These are phyloP conservation scores for Dentipellis sp. DNA, from an alignment of 768 basidiomycete species.

Conservation along the genomic window DNA sequence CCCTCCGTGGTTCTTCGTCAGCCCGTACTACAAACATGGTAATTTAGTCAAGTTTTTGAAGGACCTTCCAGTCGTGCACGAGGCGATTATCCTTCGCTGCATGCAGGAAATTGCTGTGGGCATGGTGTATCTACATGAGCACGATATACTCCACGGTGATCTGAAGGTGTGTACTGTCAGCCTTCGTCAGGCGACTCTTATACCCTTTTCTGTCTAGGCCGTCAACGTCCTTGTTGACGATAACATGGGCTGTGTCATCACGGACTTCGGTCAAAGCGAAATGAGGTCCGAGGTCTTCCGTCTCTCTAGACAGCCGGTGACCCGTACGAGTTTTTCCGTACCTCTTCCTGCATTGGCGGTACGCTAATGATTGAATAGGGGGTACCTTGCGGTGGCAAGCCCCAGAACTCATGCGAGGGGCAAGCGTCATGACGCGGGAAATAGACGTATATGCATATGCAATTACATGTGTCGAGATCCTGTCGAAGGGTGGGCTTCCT, in stretches of 20 bases:
- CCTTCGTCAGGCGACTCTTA: neutral
- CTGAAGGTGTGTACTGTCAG: conserved; percentile 56
- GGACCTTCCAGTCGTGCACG: conserved; percentile 19
- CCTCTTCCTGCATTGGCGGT: neutral
- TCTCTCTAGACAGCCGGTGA: conserved; percentile 36
- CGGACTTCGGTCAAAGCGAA: conserved; percentile 79
- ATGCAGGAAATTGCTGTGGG: conserved; percentile 71
- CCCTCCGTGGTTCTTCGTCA: conserved; percentile 61
- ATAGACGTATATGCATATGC: conserved; percentile 66
- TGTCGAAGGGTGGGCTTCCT: conserved; percentile 57
- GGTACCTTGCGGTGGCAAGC: conserved; percentile 59
- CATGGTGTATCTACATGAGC: conserved; percentile 70
- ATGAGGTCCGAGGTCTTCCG: conserved; percentile 65
- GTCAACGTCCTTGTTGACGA: conserved; percentile 74
- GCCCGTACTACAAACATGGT: conserved; percentile 48
- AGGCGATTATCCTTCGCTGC: conserved; percentile 43
- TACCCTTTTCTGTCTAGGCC: conserved; percentile 28
- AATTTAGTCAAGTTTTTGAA: conserved; percentile 53
- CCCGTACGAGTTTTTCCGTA: conserved; percentile 24
- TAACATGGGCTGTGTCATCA: conserved; percentile 55
- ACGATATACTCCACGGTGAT: conserved; percentile 70
- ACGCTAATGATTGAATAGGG: conserved; percentile 25
- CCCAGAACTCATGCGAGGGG: conserved; percentile 51
- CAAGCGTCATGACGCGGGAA: conserved; percentile 36
- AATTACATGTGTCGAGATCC: conserved; percentile 54